Evolutionary conservation across 495 filamentous ascomycete species (phyloP).

Genomic region (Apodospora peruviana): DNA sequence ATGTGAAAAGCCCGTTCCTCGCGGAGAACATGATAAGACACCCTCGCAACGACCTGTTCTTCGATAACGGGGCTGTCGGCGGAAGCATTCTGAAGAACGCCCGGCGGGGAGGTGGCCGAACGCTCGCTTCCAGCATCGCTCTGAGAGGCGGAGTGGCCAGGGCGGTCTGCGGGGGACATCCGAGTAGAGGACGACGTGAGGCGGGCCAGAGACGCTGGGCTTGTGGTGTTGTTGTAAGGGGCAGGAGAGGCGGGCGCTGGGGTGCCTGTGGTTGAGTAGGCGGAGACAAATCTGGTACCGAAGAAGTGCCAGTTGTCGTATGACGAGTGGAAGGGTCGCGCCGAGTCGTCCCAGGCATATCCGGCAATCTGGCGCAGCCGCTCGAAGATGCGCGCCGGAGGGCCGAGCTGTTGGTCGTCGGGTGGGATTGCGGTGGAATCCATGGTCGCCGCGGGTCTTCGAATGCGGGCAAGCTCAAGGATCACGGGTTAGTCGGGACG

Average conservation of each 20-base stretch:
- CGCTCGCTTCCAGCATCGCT: constrained; percentile 36
- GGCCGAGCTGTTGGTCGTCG: constrained; percentile 61
- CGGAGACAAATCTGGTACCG: constrained; percentile 42
- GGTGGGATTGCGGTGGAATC: constrained; percentile 40
- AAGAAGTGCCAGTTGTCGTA: constrained; percentile 68
- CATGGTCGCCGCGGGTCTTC: constrained; percentile 32
- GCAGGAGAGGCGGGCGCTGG: constrained; percentile 10
- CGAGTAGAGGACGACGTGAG: constrained; percentile 22
- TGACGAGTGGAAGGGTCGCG: constrained; percentile 70
- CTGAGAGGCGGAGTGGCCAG: constrained; percentile 18
- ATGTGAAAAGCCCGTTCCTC: constrained; percentile 83
- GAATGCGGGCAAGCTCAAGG: constrained; percentile 15
- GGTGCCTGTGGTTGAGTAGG: constrained; percentile 26
- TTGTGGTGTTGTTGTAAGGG: constrained; percentile 15
- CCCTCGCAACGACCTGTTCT: constrained; percentile 61
- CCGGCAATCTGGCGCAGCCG: constrained; percentile 65
- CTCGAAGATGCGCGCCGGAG: constrained; percentile 66
- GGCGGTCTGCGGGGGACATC: constrained; percentile 29
- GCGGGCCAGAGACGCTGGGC: constrained; percentile 24
- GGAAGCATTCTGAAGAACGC: constrained; percentile 12
- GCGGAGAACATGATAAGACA: constrained; percentile 73
- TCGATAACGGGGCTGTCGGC: constrained; percentile 34
- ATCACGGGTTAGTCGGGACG: constrained; percentile 20
- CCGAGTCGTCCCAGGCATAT: constrained; percentile 69
- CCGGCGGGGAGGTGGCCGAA: constrained; percentile 26